Conservation (phyloP, 2,329 filamentous ascomycete genomes). For the Penicillium sp. region DNA sequence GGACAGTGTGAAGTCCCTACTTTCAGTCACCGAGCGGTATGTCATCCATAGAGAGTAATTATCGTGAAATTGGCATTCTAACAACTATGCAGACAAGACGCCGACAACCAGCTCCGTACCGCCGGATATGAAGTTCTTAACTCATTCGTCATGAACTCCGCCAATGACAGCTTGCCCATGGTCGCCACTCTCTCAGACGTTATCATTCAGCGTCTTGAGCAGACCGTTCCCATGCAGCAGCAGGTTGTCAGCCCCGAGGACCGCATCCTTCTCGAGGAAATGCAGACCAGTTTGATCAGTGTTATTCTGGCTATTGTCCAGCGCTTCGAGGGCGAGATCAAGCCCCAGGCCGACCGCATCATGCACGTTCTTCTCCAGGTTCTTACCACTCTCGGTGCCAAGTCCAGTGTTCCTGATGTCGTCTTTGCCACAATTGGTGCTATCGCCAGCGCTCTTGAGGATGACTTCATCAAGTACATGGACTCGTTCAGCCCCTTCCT, state of each 20-base stretch:
- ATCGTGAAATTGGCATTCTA: constrained; percentile 8
- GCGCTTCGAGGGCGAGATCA: constrained; percentile 86
- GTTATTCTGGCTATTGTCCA: constrained; percentile 90
- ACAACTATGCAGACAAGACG: constrained; percentile 56
- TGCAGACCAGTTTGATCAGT: constrained; percentile 92
- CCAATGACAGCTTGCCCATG: constrained; percentile 77
- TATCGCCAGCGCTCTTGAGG: constrained; percentile 87
- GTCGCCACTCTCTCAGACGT: constrained; percentile 83
- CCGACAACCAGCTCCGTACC: constrained; percentile 86
- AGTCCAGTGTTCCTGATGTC: constrained; percentile 92
- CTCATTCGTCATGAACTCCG: constrained; percentile 88
- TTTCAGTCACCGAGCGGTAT: constrained; percentile 77
- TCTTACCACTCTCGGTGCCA: constrained; percentile 72
- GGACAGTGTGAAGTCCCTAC: constrained; percentile 80
- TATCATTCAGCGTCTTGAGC: constrained; percentile 85
- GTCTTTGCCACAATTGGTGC: constrained; percentile 90
- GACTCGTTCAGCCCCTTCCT: constrained; percentile 89
- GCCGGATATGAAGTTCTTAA: constrained; percentile 97
- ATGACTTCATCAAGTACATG: constrained; percentile 97
- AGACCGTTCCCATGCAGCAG: constrained; percentile 82
- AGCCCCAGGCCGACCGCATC: constrained; percentile 86
- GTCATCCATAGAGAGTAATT: constrained; percentile 9
- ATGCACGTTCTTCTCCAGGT: constrained; percentile 87
- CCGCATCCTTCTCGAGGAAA: constrained; percentile 91
- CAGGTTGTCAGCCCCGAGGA: constrained; percentile 98